Evolutionary conservation across 176 grass and related monocot species (phyloP).

Genomic region (Carex cristatella): DNA sequence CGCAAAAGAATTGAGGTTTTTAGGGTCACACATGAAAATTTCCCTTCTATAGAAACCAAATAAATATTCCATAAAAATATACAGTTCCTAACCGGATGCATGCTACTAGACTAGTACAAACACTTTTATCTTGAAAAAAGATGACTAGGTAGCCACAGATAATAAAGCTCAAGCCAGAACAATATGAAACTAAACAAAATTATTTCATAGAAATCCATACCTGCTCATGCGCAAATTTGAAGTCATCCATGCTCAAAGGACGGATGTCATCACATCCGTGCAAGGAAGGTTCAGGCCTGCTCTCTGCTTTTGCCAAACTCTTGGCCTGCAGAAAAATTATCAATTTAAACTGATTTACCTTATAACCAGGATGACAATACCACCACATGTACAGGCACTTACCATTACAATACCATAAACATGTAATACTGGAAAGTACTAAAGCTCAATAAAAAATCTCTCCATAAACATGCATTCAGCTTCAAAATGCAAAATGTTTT

Average conservation of each 20-base stretch:
- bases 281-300: conserved; percentile 54
- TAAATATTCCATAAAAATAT: not conserved
- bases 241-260: conserved; percentile 76
- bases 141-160: not conserved
- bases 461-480: not conserved
- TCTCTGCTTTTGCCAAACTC: conserved; percentile 53
- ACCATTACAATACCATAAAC: not conserved
- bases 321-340: conserved; percentile 50
- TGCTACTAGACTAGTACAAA: not conserved
- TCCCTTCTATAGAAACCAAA: not conserved
- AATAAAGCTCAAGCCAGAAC: not conserved
- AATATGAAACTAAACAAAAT: not conserved
- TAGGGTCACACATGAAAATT: not conserved
- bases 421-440: not conserved
- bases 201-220: conserved; percentile 23
- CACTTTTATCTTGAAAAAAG: not conserved
- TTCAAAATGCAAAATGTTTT: not conserved
- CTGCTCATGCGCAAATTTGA: conserved; percentile 99
- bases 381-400: not conserved
- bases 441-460: not conserved
- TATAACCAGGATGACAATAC: not conserved
- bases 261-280: conserved; percentile 81
- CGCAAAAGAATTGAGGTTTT: not conserved
- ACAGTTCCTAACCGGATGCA: not conserved
- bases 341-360: not conserved